These are phyloP conservation scores for Aspergillus terreus DNA, from an alignment of 2,329 filamentous ascomycete genomes.

Conservation along the genomic window DNA sequence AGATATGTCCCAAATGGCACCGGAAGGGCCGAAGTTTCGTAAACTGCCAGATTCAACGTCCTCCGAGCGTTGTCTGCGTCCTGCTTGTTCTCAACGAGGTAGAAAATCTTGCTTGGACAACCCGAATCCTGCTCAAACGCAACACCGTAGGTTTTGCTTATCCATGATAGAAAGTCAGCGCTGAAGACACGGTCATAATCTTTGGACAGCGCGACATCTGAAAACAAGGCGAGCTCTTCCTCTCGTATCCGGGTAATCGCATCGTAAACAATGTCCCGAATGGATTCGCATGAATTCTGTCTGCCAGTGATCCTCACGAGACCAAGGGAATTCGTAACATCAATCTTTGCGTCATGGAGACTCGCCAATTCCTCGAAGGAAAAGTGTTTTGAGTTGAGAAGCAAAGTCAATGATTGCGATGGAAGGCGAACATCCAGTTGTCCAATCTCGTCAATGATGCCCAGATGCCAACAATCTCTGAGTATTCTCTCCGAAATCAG, in stretches of 20 bases:
- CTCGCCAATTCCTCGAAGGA: conserved; percentile 37
- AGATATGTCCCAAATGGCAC: conserved; percentile 35
- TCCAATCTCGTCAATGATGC: conserved; percentile 30
- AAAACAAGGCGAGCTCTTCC: conserved; percentile 23
- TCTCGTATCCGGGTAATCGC: conserved; percentile 27
- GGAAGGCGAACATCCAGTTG: conserved; percentile 34
- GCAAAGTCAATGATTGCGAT: conserved; percentile 24
- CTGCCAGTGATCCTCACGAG: conserved; percentile 36
- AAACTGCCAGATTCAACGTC: conserved; percentile 30
- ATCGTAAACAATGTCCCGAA: conserved; percentile 31
- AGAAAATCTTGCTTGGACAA: conserved; percentile 27
- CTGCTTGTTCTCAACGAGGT: conserved; percentile 29
- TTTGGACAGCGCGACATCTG: conserved; percentile 12
- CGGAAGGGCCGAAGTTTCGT: conserved; percentile 15
- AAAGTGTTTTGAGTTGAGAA: conserved; percentile 30
- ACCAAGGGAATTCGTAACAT: conserved; percentile 30
- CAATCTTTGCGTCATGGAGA: conserved; percentile 33
- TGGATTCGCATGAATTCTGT: conserved; percentile 28
- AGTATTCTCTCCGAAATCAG: conserved; percentile 33
- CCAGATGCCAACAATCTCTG: conserved; percentile 38
- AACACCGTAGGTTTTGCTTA: conserved; percentile 29
- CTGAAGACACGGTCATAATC: conserved; percentile 17
- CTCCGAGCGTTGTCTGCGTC: conserved; percentile 32
- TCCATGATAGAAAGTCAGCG: conserved; percentile 29
- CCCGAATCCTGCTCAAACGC: conserved; percentile 20